Base-by-base conservation (phyloP, 2,329 filamentous ascomycete genomes). In the Colletotrichum paranaense region DNA sequence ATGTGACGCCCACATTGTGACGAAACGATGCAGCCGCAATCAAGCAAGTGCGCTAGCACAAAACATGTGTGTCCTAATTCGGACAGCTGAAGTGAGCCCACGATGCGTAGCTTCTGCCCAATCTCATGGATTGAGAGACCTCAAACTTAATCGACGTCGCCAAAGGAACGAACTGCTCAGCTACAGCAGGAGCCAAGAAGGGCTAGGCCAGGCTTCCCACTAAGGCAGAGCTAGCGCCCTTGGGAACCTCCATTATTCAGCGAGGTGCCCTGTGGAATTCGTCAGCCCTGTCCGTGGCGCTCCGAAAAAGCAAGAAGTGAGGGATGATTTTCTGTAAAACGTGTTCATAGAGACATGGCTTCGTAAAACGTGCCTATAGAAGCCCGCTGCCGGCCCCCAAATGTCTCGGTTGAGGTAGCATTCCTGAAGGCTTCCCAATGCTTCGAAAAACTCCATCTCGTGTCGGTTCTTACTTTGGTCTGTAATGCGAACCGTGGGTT, bases 241-340 rank as follows among this genome's bases (percentile, higher is more conserved):
- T 62, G 26, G 59, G 49, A 26, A 30, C 11, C 30, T 35, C 55
- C 30, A 19, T 22, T 14, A 28, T 65, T 22, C 19, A 67, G 32
- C 12, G 32, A 35, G 60, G 30, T 19, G 38, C 60, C 32, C 63
- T 71, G 26, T 26, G 30, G 66, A 67, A 55, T 67, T 71, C 46
- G 56, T 71, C 63, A 71, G 68, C 63, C 55, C 26, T 55, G 30
- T 11, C 22, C 19, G 26, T 49, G 26, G 32, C 63, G 46, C 14
- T 5, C 12, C 38, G 8, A n/a, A 60, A 16, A 35, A 46, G 32
- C 32, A 16, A 57, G 42, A 67, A 49, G 62, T 46, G 55, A 49
- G 62, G 28, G 30, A 46, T n/a, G 12, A 35, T 55, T 49, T 22
- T 49, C 42, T 22, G 42, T n/a, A 49, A 49, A 49, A 49, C 42